These are phyloP conservation scores for Filobasidium uniguttulatum DNA, from an alignment of 1,284 basidiomycete species.

Conservation along the genomic window DNA sequence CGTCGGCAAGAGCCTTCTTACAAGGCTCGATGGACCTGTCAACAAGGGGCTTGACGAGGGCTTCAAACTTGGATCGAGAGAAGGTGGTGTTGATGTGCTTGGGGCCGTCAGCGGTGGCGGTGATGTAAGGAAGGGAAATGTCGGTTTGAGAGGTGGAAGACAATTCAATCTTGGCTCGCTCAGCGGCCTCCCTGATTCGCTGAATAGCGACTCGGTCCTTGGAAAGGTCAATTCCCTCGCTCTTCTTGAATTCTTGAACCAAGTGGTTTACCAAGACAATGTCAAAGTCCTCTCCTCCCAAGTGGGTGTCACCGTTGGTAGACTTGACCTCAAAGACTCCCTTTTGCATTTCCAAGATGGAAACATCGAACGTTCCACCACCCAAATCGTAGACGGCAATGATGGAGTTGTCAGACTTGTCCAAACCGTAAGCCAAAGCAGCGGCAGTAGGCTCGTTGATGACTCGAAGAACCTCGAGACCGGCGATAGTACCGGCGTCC, in stretches of 20 bases:
- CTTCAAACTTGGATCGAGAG: constrained; percentile 78
- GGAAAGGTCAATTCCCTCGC: constrained; percentile 65
- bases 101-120: constrained; percentile 81
- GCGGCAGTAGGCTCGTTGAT: constrained; percentile 99
- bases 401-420: constrained; percentile 60
- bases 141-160: constrained; percentile 89
- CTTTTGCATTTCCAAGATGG: constrained; percentile 92
- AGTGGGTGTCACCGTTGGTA: constrained; percentile 95
- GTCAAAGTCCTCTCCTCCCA: constrained; percentile 98
- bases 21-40: constrained; percentile 90
- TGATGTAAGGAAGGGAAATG: constrained; percentile 94
- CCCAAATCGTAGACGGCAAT: constrained; percentile 98
- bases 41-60: constrained; percentile 67
- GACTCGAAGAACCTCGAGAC: constrained; percentile 91
- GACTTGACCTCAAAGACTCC: constrained; percentile 99
- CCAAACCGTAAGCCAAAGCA: constrained; percentile 90
- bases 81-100: constrained; percentile 93
- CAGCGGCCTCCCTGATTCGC: constrained; percentile 94
- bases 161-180: constrained; percentile 98
- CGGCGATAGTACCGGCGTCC: constrained; percentile 91
- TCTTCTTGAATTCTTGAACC: constrained; percentile 87
- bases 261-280: constrained; percentile 78
- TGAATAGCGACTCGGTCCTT: constrained; percentile 95
- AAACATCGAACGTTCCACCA: constrained; percentile 98
- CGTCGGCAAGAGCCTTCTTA: constrained; percentile 87